Evolutionary conservation across 2,329 filamentous ascomycete species (phyloP), one percentile per base, ranked within the genome.

Genomic region (Daldinia sp.): DNA sequence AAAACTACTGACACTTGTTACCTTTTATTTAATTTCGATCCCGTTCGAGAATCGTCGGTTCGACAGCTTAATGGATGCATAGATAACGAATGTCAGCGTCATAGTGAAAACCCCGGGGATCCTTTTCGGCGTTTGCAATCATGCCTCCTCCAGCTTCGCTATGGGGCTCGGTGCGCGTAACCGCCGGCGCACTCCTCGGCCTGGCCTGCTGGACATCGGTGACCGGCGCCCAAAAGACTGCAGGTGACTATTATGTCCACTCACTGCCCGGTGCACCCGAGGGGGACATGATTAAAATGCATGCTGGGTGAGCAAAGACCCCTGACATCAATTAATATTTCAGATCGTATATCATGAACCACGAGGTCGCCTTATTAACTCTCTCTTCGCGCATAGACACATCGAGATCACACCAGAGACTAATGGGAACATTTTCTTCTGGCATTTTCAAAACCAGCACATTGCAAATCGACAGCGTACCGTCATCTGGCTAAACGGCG

Each of bases 391-490:
- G 63, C 75, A 54, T 78, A 97, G 94, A 61, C 96, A 99, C 83
- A 91, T 99, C 79, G 94, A 98, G 82, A 87, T 99, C 76, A 92
- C 90, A 37, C 88, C 92, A 20, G 90, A 93, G 73, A 88, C 92
- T 79, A 93, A 98, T 78, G 95, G 93, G 74, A 97, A 98, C 80
- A 83, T 99, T 18, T 99, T 98, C 85, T 99, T 99, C 85, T 99
- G 96, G 96, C 93, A 98, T 77, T 98, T 93, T 79, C 90, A 97
- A 79, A 98, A 98, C 79, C 88, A 93, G 74, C 96, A 99, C 80
- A 97, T 99, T 73, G 95, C 94, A 64, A 93, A 98, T 78, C 89
- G 88, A 74, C 93, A 96, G 79, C 89, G 96, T 65, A 97, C 94
- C 2, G 92, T 99, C 10, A 90, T 99, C 76, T 99, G 97, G 96